Base-by-base conservation (phyloP, 495 filamentous ascomycete genomes). In the Xylaria palmicola region DNA sequence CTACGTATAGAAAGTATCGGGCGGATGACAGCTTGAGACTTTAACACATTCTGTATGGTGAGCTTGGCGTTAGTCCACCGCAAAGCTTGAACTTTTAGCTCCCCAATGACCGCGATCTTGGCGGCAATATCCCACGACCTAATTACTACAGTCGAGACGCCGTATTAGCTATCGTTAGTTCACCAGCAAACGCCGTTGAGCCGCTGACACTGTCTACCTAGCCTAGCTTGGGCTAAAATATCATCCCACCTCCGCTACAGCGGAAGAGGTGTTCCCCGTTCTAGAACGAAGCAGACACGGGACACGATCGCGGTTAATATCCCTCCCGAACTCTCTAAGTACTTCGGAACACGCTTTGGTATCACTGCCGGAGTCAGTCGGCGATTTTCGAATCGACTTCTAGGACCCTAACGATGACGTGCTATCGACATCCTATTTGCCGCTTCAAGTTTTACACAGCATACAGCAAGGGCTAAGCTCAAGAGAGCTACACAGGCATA, bases 1-100 rank as follows among this genome's bases (percentile, higher is more conserved):
- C n/a, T n/a, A n/a, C n/a, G n/a, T n/a, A 34, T 60, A 30, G 47
- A 51, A 52, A 52, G 32, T 24, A 29, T 52, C 47, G 45, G 57
- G 34, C 45, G 47, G 56, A 59, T 59, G 56, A 20, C 20, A 41
- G 27, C 34, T 36, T 2, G 44, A 26, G 44, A 51, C 45, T 36
- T n/a, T 41, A 17, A 41, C 30, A 34, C 56, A 40, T 19, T 50
- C 32, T 34, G 20, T 44, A 5, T 47, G 3, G 45, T 9, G 29
- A 34, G 22, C 45, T 51, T 51, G 45, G 56, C 45, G 26, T 58
- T 48, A 41, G 32, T 40, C 13, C 24, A 45, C 40, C 29, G 45
- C 43, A 50, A 59, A 34, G 27, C 44, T 50, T 49, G 56, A 47
- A 36, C 17, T 34, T 4, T 22, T 56, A 40, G 20, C n/a, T 47